A percentile compares a stretch with the other conserved stretches of the same genome.
These are phyloP conservation scores for Rubus parviflorus DNA, from an alignment of 306 rosid species.

Conservation along the genomic window DNA sequence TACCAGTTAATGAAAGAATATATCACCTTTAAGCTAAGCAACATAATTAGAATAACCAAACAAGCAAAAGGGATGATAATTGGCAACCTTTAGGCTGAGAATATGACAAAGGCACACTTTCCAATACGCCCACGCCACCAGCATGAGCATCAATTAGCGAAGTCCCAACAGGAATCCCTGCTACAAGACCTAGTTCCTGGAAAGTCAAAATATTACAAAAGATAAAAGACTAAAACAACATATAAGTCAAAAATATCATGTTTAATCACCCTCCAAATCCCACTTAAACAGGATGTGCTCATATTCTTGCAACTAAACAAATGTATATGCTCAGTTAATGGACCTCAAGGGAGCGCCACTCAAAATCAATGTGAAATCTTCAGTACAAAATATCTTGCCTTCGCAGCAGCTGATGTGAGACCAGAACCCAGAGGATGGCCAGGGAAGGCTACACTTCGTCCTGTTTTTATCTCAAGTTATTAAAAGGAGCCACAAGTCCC, in stretches of 20 bases:
- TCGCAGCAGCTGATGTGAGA: constrained; percentile 82
- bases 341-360: constrained; percentile 46
- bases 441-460: constrained; percentile 98
- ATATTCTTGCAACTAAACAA: constrained; percentile 35
- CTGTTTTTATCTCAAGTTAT: constrained; percentile 57
- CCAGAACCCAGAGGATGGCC: constrained; percentile 97
- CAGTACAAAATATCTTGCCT: constrained; percentile 68
- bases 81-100: constrained; percentile 55
- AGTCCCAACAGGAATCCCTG: constrained; percentile 94
- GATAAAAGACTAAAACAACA: constrained; percentile 16
- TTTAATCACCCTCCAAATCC: constrained; percentile 36
- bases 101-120: constrained; percentile 59
- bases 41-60: constrained; percentile 21
- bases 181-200: constrained; percentile 84
- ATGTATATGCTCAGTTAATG: constrained; percentile 30
- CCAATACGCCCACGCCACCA: constrained; percentile 96
- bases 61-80: constrained; percentile 11
- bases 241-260: constrained; percentile 20
- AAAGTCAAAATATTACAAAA: constrained; percentile 31
- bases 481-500: constrained; percentile 27
- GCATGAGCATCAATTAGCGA: constrained; percentile 97
- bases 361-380: constrained; percentile 54
- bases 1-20: constrained; percentile 22
- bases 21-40: constrained; percentile 14
- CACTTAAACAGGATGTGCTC: constrained; percentile 16